These are phyloP conservation scores for Candida qinlingensis DNA, from an alignment of 805 yeast genomes.

Conservation along the genomic window DNA sequence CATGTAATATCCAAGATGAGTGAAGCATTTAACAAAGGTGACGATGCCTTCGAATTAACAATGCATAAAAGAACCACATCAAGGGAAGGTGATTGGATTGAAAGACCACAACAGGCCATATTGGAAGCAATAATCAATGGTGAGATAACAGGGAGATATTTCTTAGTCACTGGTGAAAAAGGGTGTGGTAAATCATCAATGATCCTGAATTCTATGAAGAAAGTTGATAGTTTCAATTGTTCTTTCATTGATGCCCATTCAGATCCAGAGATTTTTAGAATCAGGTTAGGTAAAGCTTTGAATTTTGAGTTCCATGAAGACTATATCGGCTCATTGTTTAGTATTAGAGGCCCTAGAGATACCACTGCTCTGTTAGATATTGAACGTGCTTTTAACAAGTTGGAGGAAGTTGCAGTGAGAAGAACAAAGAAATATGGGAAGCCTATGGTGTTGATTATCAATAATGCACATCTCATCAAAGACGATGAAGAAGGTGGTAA, in stretches of 20 bases:
- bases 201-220: conserved; percentile 63
- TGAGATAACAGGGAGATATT: conserved; percentile 59
- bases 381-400: conserved; percentile 72
- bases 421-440: conserved; percentile 36
- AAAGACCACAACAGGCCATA: conserved; percentile 59
- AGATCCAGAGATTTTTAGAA: conserved; percentile 76
- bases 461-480: conserved; percentile 68
- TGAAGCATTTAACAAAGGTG: conserved; percentile 61
- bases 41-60: conserved; percentile 55
- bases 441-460: conserved; percentile 68
- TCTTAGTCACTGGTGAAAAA: conserved; percentile 72
- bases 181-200: conserved; percentile 84
- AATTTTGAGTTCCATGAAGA: conserved; percentile 74
- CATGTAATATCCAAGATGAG: conserved; percentile 64
- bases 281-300: conserved; percentile 70
- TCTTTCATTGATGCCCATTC: conserved; percentile 78
- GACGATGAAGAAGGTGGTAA: conserved; percentile 71
- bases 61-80: conserved; percentile 40
- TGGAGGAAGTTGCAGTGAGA: conserved; percentile 65
- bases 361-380: conserved; percentile 78
- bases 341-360: conserved; percentile 80
- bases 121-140: conserved; percentile 66
- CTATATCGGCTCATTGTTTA: conserved; percentile 75
- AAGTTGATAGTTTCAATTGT: conserved; percentile 57
- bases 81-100: conserved; percentile 54